Percentiles rank a stretch among this genome's conserved stretches.
These are phyloP conservation scores for Lipomyces orientalis DNA, from an alignment of 805 yeast genomes.

Conservation along the genomic window DNA sequence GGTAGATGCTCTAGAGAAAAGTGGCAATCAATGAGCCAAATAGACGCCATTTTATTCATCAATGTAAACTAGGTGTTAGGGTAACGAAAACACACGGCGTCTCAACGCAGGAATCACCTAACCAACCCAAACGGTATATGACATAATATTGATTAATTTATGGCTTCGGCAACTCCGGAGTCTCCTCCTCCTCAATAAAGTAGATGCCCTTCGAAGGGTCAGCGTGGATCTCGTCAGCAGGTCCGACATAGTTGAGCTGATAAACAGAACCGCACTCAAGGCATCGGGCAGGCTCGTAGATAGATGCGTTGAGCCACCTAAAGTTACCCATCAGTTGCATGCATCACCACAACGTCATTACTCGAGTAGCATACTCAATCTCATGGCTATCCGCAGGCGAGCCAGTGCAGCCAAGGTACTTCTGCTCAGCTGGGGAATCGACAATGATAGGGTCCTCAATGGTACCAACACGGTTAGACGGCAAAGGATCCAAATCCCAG, in stretches of 20 bases:
- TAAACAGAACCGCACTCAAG: constrained; percentile 99
- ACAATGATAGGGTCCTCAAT: constrained; percentile 85
- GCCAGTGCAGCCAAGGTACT: constrained; percentile 95
- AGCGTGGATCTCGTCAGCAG: constrained; percentile 60
- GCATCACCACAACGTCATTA: constrained; percentile 60
- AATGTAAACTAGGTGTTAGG: background rate
- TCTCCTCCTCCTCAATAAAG: constrained; percentile 3
- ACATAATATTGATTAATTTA: background rate
- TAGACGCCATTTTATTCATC: background rate
- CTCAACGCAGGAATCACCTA: background rate
- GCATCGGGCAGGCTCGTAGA: constrained; percentile 84
- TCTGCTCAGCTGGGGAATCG: constrained; percentile 68
- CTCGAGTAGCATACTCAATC: constrained; percentile 77
- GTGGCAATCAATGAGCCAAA: background rate
- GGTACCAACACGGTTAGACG: constrained; percentile 88
- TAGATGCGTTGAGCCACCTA: constrained; percentile 30
- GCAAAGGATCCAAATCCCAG: constrained; percentile 82
- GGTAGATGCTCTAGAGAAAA: background rate
- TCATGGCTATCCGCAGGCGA: constrained; percentile 91
- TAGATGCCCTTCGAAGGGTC: constrained; percentile 48
- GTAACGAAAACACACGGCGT: background rate
- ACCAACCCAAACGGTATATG: background rate
- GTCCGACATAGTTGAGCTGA: constrained; percentile 86
- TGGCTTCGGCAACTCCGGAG: background rate
- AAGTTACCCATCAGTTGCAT: constrained; percentile 40